Evolutionary conservation across 2,329 filamentous ascomycete species (phyloP).

Genomic region (Pseudodiploospora longispora): DNA sequence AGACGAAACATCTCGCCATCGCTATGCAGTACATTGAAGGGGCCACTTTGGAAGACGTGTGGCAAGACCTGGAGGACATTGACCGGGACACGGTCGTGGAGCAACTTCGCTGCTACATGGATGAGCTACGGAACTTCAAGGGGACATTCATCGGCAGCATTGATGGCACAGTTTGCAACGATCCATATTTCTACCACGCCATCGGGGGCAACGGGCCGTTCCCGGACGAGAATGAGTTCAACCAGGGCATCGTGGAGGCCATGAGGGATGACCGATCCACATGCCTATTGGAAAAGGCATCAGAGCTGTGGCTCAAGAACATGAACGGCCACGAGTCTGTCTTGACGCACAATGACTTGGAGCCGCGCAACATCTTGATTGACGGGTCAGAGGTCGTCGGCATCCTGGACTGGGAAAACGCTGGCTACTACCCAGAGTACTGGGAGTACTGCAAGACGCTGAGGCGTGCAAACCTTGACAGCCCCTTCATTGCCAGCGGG

Average conservation of each 20-base stretch:
- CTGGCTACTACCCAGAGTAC: conserved; percentile 30
- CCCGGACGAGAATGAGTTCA: conserved; percentile 13
- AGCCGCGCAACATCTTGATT: conserved; percentile 28
- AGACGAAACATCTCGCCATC: conserved; percentile 8
- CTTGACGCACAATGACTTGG: conserved; percentile 40
- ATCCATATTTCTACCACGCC: conserved; percentile 11
- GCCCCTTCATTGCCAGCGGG: conserved; percentile 4
- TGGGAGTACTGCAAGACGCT: conserved; percentile 14
- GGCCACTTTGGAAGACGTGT: conserved; percentile 10
- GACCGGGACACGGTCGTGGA: conserved; percentile 11
- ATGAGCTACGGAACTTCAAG: conserved; percentile 12
- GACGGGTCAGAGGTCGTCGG: conserved; percentile 24
- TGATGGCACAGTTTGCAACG: conserved; percentile 13
- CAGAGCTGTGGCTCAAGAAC: conserved; percentile 8
- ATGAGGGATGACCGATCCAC: conserved; percentile 8
- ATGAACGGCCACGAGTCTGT: conserved; percentile 16
- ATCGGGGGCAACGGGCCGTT: conserved; percentile 11
- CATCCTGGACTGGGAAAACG: conserved; percentile 34
- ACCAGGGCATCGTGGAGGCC: conserved; percentile 10
- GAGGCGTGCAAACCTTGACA: conserved; percentile 3
- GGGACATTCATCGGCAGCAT: conserved; percentile 12
- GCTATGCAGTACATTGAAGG: conserved; percentile 15
- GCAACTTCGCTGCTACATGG: conserved; percentile 13
- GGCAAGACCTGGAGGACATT: conserved; percentile 8
- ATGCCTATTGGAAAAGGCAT: conserved; percentile 7